Evolutionary conservation across 2,329 filamentous ascomycete genomes (phyloP).

Genomic region (Claviceps capensis): DNA sequence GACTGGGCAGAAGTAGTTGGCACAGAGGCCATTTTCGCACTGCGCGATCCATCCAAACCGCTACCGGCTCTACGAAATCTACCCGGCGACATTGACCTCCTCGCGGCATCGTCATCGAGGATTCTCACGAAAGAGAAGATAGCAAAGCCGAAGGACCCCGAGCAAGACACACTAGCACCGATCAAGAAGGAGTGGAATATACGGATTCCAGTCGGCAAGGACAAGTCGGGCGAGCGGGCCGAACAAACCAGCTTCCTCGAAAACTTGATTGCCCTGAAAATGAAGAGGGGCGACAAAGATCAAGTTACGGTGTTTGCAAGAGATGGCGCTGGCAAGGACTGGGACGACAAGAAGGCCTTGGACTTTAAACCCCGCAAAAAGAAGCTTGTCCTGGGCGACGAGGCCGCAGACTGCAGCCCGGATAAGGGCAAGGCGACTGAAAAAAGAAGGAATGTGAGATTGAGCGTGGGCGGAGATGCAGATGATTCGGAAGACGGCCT

Average conservation of each 20-base stretch:
- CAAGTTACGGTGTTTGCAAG: constrained; percentile 46
- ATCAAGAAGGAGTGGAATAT: constrained; percentile 30
- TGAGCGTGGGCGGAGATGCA: constrained; percentile 7
- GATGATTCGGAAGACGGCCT: constrained; percentile 10
- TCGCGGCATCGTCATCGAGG: constrained; percentile 53
- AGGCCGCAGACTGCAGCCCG: background rate
- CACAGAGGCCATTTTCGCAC: constrained; percentile 64
- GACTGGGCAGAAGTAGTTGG: constrained; percentile 74
- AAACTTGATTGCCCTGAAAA: constrained; percentile 51
- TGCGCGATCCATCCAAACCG: constrained; percentile 18
- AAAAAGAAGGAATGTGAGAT: background rate
- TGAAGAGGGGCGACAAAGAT: constrained; percentile 49
- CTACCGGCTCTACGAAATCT: constrained; percentile 32
- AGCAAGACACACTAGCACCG: constrained; percentile 21
- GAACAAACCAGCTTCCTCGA: constrained; percentile 47
- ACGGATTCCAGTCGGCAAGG: constrained; percentile 29
- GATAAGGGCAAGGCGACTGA: constrained; percentile 8
- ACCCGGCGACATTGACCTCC: constrained; percentile 45
- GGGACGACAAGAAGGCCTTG: constrained; percentile 27
- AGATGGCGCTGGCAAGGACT: constrained; percentile 27
- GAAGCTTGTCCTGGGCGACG: constrained; percentile 1
- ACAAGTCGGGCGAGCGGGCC: constrained; percentile 33
- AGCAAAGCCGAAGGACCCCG: constrained; percentile 32
- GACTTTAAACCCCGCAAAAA: constrained; percentile 23
- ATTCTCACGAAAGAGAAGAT: constrained; percentile 40